Percentiles rank a stretch among this genome's conserved stretches.
Conservation (phyloP, 306 rosid genomes). For the Pterocarpus macrocarpus region DNA sequence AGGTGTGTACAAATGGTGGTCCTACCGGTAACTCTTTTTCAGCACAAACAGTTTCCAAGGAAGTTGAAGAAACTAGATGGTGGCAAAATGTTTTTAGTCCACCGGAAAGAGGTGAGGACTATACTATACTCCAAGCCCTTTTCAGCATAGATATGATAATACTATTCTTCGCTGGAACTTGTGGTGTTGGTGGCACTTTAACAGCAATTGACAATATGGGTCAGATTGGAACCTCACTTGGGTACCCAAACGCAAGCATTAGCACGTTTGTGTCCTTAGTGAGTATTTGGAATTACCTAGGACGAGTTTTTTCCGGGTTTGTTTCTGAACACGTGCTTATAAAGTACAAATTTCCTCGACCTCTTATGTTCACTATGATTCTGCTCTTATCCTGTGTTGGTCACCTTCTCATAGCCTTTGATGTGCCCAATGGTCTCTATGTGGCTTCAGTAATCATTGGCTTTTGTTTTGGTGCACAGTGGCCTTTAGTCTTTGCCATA, state of each 20-base stretch:
- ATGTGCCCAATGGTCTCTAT: conserved; percentile 57
- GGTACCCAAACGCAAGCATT: conserved; percentile 60
- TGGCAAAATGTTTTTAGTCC: conserved; percentile 61
- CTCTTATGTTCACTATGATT: conserved; percentile 59
- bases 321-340: conserved; percentile 55
- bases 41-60: background rate
- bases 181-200: conserved; percentile 69
- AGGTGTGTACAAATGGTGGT: background rate
- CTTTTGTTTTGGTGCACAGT: conserved; percentile 82
- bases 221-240: conserved; percentile 63
- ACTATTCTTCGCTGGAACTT: conserved; percentile 57
- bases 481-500: conserved; percentile 85
- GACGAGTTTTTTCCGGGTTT: conserved; percentile 60
- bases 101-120: conserved; percentile 68
- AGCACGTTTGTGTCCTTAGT: conserved; percentile 69
- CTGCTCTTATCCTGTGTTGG: conserved; percentile 60
- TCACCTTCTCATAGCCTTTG: conserved; percentile 62
- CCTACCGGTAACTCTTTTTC: background rate
- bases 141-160: conserved; percentile 70
- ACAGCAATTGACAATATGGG: conserved; percentile 68
- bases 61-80: conserved; percentile 43
- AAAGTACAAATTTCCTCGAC: conserved; percentile 58
- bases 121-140: conserved; percentile 69
- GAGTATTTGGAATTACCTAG: conserved; percentile 73
- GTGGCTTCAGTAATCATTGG: conserved; percentile 72